Evolutionary conservation across 495 filamentous ascomycete species (phyloP).

Genomic region (Echria macrotheca): DNA sequence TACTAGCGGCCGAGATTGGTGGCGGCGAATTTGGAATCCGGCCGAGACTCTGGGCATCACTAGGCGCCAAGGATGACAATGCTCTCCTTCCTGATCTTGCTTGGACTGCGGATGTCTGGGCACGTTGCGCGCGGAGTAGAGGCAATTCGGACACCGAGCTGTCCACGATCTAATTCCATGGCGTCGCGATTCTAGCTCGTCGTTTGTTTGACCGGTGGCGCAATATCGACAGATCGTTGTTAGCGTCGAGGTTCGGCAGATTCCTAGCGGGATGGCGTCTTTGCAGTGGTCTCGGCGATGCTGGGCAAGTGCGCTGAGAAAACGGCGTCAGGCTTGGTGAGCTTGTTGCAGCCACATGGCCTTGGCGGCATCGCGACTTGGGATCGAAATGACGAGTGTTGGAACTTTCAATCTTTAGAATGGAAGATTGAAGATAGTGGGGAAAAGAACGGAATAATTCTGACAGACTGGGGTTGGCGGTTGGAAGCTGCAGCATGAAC

Average conservation of each 20-base stretch:
- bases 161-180: background rate
- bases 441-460: no score
- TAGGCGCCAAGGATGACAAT: slow-evolving; percentile 1
- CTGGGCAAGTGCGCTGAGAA: slow-evolving; percentile 1
- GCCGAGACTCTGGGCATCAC: slow-evolving; percentile 1
- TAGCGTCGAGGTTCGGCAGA: background rate
- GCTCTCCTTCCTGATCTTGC: slow-evolving; percentile 1
- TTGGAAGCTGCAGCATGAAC: no score
- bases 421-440: no score
- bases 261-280: background rate
- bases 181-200: background rate
- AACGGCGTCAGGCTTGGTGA: background rate
- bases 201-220: background rate
- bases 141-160: background rate
- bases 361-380: no score
- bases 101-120: background rate
- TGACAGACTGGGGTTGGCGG: no score
- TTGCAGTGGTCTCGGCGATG: background rate
- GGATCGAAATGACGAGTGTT: no score
- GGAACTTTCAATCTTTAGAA: no score
- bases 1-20: background rate
- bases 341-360: background rate
- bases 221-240: background rate
- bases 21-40: slow-evolving; percentile 1
- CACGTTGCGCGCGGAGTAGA: background rate